Base-by-base conservation (phyloP, 2,329 filamentous ascomycete species). In the Byssochlamys sp. region DNA sequence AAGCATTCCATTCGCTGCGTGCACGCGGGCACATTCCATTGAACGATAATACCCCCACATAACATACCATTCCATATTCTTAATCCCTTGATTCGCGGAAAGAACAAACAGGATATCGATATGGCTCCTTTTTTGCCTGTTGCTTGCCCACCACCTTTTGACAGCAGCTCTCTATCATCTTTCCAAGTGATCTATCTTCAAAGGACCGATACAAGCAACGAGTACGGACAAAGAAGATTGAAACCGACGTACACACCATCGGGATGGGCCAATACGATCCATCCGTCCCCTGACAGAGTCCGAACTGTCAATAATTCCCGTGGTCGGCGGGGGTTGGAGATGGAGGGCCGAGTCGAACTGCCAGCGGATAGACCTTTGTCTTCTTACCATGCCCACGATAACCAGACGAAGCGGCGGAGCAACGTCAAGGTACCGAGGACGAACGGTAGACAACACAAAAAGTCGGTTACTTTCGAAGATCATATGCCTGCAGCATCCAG, bases 401-500 rank as follows among this genome's bases (percentile, higher is more conserved):
- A 27, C 49, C 24, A 51, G 11, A 51, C 27, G 10, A 51, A 51
- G 35, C n/a, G 31, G 6, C 12, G 27, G 49, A 51, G 29, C 26
- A 55, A 28, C 33, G 29, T 48, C 1, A 55, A 39, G 26, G 26
- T 12, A 27, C 55, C 53, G 54, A 19, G 53, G n/a, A 26, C 25
- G 7, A 58, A 53, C 24, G 48, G 52, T 25, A 27, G 55, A 26
- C 39, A 52, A 19, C 50, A 58, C 19, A 56, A 58, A 19, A 62
- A 60, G 39, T 56, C 52, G 5, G 61, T 55, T 52, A 58, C 58
- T n/a, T 58, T 60, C 35, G 62, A 60, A 29, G 59, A 64, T 14
- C 25, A 54, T 33, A 25, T 27, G 9, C 53, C 25, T 51, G 12
- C 25, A 51, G 49, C 25, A n/a, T 28, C 25, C 27, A 28, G 25